Conservation (phyloP, 2,329 filamentous ascomycete species). For the Aspergillus japonicus region DNA sequence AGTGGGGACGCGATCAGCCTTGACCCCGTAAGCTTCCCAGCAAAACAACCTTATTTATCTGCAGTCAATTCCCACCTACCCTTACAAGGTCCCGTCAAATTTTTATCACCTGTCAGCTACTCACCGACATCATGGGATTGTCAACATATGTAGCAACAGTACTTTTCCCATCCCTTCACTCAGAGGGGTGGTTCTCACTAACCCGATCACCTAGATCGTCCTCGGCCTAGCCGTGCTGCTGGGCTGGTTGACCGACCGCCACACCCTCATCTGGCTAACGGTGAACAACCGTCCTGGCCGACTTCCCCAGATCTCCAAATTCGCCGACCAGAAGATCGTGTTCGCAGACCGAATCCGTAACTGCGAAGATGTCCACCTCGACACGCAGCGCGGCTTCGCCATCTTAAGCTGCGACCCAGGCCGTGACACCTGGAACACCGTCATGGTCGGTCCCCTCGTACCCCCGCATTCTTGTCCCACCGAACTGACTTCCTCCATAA, state of each 20-base stretch:
- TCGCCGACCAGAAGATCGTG: constrained; percentile 8
- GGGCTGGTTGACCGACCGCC: neutral
- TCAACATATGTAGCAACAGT: neutral
- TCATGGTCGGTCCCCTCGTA: constrained; percentile 10
- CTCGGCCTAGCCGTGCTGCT: neutral
- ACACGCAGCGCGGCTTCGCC: constrained; percentile 8
- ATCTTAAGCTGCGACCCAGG: constrained; percentile 11
- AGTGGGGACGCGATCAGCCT: neutral
- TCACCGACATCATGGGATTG: neutral
- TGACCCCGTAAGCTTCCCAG: too few species aligned
- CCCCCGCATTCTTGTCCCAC: too few species aligned
- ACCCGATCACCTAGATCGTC: neutral
- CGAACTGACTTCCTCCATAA: too few species aligned
- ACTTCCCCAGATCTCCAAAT: constrained; percentile 9
- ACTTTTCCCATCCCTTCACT: neutral
- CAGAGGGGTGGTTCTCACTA: neutral
- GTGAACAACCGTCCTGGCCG: constrained; percentile 13
- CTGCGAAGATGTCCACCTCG: constrained; percentile 17
- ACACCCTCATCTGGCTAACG: neutral
- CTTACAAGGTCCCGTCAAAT: neutral
- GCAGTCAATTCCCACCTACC: neutral
- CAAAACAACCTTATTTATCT: neutral
- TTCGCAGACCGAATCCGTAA: constrained; percentile 17
- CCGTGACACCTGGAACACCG: constrained; percentile 13
- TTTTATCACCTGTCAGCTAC: neutral